Evolutionary conservation across 805 yeast species (phyloP).

Genomic region (Saturnispora sanitii): DNA sequence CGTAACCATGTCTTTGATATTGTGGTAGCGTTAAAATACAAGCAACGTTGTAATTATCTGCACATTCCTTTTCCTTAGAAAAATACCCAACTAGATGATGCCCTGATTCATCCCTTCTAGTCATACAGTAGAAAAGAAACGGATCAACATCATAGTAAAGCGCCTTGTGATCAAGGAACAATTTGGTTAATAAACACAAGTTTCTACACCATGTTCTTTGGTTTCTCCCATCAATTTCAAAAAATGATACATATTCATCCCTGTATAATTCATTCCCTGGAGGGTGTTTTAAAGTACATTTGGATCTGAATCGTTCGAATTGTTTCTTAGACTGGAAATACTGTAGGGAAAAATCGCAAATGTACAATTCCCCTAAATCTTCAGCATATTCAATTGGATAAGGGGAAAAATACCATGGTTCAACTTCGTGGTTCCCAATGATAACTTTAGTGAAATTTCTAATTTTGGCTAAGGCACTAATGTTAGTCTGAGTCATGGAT

Average conservation of each 20-base stretch:
- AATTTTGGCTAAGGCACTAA: constrained; percentile 81
- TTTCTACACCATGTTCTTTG: constrained; percentile 98
- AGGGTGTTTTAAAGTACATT: constrained; percentile 87
- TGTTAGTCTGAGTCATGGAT: constrained; percentile 84
- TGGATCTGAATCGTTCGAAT: constrained; percentile 82
- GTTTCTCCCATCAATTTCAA: constrained; percentile 93
- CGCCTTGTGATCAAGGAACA: constrained; percentile 92
- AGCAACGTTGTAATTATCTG: constrained; percentile 92
- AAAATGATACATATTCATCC: constrained; percentile 85
- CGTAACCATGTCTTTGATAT: constrained; percentile 92
- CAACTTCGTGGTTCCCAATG: constrained; percentile 85
- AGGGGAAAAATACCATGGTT: constrained; percentile 98
- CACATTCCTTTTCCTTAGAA: constrained; percentile 93
- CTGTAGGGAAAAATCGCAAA: constrained; percentile 83
- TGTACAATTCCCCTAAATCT: constrained; percentile 68
- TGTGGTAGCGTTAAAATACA: constrained; percentile 95
- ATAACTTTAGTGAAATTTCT: constrained; percentile 71
- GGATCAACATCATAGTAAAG: constrained; percentile 98
- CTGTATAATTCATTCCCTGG: constrained; percentile 98
- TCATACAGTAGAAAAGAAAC: constrained; percentile 92
- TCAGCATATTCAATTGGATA: constrained; percentile 93
- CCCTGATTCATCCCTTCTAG: constrained; percentile 77
- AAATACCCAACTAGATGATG: constrained; percentile 96
- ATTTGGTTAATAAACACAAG: constrained; percentile 77
- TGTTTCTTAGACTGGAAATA: constrained; percentile 86